A percentile compares a stretch with the other conserved stretches of the same genome.
These are phyloP conservation scores for Spathaspora sp. DNA, from an alignment of 1,139 yeast species.

Conservation along the genomic window DNA sequence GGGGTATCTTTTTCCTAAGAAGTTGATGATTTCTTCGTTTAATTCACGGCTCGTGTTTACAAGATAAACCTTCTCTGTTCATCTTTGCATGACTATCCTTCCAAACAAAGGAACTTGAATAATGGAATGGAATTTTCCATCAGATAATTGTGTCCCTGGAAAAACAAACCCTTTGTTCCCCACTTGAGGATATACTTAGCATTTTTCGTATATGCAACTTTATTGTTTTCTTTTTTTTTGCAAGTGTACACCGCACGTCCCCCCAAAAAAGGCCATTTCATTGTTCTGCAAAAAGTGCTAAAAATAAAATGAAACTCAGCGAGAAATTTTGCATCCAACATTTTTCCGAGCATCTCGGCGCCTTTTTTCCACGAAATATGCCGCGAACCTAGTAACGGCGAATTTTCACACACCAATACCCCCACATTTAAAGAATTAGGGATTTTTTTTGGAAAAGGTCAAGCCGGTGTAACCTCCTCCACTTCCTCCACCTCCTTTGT, in stretches of 20 bases:
- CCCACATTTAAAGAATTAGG: neutral
- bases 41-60: no score
- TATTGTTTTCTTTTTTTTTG: neutral
- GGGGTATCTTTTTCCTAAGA: no score
- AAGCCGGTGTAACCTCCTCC: neutral
- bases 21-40: no score
- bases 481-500: neutral
- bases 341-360: neutral
- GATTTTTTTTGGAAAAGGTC: no score
- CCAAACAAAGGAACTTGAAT: neutral
- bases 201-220: neutral
- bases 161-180: neutral
- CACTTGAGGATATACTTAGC: neutral
- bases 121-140: neutral
- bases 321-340: conserved; percentile 1
- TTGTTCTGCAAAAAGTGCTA: neutral
- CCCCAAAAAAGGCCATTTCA: neutral
- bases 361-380: neutral
- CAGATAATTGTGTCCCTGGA: neutral
- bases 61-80: neutral
- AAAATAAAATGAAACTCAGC: neutral
- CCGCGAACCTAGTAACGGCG: neutral
- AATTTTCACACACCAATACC: no score
- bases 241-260: neutral
- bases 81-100: neutral